A percentile compares a stretch with the other conserved stretches of the same genome.
These are phyloP conservation scores for Phytophthora palmivora DNA, from an alignment of 352 stramenopile genomes.

Conservation along the genomic window DNA sequence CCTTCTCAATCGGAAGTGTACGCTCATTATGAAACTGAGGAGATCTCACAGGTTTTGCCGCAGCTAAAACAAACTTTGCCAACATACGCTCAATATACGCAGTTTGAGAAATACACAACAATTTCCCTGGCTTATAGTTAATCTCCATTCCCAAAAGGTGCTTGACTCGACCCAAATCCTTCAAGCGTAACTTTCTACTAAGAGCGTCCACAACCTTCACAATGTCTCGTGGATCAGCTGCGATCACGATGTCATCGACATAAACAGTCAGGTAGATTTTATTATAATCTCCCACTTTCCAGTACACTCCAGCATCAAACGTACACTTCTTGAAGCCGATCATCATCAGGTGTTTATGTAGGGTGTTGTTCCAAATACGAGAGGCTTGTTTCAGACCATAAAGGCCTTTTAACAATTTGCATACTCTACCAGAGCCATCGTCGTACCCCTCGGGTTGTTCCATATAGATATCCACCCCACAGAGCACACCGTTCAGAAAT, in stretches of 20 bases:
- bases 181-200: conserved; percentile 5
- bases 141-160: no score
- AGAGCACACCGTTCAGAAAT: no score
- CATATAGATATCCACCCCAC: no score
- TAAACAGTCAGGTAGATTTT: conserved; percentile 4
- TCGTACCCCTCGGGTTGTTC: not conserved
- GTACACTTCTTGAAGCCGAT: conserved; percentile 2
- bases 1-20: not conserved
- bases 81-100: conserved; percentile 1
- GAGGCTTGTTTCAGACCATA: not conserved
- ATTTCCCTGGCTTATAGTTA: not conserved
- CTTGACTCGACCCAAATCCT: conserved; percentile 2
- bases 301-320: not conserved
- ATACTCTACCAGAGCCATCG: conserved; percentile 1
- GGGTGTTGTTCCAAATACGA: no score
- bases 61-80: not conserved
- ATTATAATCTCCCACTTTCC: not conserved
- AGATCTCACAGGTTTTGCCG: not conserved
- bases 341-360: not conserved
- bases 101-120: conserved; percentile 10
- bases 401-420: not conserved
- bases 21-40: conserved; percentile 13
- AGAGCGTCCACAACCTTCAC: not conserved
- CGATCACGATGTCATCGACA: conserved; percentile 9
- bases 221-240: not conserved